A percentile compares a stretch with the other conserved stretches of the same genome.
Evolutionary conservation across 306 rosid species (phyloP).

Genomic region (Elaeagnus macrophylla): DNA sequence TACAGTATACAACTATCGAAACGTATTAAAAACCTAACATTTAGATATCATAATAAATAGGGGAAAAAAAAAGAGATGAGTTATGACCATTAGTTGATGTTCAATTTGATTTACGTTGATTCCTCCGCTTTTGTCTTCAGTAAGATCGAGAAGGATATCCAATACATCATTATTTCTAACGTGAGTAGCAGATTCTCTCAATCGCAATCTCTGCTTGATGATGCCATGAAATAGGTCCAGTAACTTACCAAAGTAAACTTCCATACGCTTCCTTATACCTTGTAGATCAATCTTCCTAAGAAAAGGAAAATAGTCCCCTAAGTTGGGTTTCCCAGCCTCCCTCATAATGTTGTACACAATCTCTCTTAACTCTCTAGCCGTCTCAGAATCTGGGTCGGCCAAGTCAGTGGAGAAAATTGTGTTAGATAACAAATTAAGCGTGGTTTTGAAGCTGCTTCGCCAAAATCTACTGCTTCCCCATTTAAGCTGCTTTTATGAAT

Average conservation of each 20-base stretch:
- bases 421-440: conserved; percentile 27
- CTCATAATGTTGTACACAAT: conserved; percentile 17
- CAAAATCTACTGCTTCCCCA: conserved; percentile 25
- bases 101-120: conserved; percentile 16
- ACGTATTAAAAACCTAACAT: neutral
- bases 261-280: conserved; percentile 15
- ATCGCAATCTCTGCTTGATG: conserved; percentile 24
- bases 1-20: neutral
- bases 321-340: conserved; percentile 29
- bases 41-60: neutral
- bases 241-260: conserved; percentile 11
- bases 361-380: conserved; percentile 27
- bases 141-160: conserved; percentile 31
- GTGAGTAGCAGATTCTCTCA: conserved; percentile 1
- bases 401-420: conserved; percentile 34
- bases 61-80: neutral
- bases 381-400: conserved; percentile 23
- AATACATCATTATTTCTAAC: conserved; percentile 21
- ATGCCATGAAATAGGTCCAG: conserved; percentile 3
- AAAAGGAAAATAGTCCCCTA: conserved; percentile 33
- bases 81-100: conserved; percentile 27
- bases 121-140: conserved; percentile 21
- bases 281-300: conserved; percentile 34
- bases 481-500: neutral
- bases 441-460: conserved; percentile 18